Evolutionary conservation across 1,139 yeast species (phyloP).

Genomic region (Debaryomyces coudertii): DNA sequence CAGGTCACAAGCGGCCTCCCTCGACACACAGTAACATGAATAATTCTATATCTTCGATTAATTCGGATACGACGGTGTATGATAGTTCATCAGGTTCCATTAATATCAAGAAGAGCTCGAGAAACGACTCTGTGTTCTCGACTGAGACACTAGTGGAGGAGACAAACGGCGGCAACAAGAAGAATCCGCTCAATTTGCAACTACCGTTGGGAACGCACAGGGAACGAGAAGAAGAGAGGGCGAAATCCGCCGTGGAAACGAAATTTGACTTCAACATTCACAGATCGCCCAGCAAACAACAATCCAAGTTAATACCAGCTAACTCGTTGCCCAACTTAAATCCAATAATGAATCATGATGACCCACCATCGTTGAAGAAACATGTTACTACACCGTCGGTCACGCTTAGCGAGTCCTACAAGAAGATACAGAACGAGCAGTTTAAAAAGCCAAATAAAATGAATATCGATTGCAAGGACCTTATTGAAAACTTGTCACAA

Average conservation of each 20-base stretch:
- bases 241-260: constrained; percentile 16
- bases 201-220: constrained; percentile 9
- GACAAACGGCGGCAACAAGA: constrained; percentile 5
- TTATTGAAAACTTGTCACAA: constrained; percentile 17
- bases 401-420: constrained; percentile 8
- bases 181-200: constrained; percentile 13
- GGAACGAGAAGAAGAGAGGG: constrained; percentile 15
- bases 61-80: constrained; percentile 24
- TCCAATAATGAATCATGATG: constrained; percentile 2
- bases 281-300: constrained; percentile 6
- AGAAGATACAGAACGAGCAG: constrained; percentile 17
- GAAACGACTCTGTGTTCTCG: constrained; percentile 22
- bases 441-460: constrained; percentile 11
- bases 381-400: constrained; percentile 19
- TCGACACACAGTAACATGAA: constrained; percentile 17
- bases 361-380: constrained; percentile 15
- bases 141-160: constrained; percentile 33
- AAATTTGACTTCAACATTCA: constrained; percentile 12
- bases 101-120: constrained; percentile 6
- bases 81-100: constrained; percentile 15
- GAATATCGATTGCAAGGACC: constrained; percentile 9
- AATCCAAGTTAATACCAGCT: constrained; percentile 7
- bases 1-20: neutral
- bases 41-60: constrained; percentile 23
- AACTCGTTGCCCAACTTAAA: constrained; percentile 4